These are phyloP conservation scores for Arbutus unedo DNA, from an alignment of 148 eudicot species.

Conservation along the genomic window DNA sequence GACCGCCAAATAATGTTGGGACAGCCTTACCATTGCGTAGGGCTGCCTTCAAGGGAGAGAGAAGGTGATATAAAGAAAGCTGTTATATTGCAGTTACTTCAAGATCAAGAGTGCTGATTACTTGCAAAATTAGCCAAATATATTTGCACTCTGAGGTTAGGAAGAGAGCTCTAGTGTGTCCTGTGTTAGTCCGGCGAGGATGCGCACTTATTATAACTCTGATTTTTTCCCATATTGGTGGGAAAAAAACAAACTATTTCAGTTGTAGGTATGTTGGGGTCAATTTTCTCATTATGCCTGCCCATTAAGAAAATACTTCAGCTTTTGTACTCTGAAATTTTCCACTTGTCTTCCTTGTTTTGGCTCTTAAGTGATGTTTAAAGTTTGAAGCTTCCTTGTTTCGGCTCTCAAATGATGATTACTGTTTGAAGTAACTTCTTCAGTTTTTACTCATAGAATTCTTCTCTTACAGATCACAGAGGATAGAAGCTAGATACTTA, in stretches of 20 bases:
- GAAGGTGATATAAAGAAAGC: not conserved
- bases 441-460: no score
- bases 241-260: not conserved
- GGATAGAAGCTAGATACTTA: no score
- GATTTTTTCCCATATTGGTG: not conserved
- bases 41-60: not conserved
- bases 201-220: not conserved
- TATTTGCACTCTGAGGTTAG: not conserved
- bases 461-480: no score
- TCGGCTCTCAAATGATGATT: not conserved
- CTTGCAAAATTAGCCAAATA: not conserved
- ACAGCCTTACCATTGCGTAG: no score
- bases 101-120: not conserved
- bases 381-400: not conserved
- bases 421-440: not conserved
- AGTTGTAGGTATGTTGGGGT: not conserved
- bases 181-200: not conserved
- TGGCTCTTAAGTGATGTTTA: not conserved
- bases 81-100: not conserved
- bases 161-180: not conserved
- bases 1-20: no score
- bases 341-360: not conserved
- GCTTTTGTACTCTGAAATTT: not conserved
- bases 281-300: not conserved
- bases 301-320: not conserved